phyloP scores from a whole-genome alignment of 2,329 filamentous ascomycete genomes.

The Madurella mycetomatis region DNA sequence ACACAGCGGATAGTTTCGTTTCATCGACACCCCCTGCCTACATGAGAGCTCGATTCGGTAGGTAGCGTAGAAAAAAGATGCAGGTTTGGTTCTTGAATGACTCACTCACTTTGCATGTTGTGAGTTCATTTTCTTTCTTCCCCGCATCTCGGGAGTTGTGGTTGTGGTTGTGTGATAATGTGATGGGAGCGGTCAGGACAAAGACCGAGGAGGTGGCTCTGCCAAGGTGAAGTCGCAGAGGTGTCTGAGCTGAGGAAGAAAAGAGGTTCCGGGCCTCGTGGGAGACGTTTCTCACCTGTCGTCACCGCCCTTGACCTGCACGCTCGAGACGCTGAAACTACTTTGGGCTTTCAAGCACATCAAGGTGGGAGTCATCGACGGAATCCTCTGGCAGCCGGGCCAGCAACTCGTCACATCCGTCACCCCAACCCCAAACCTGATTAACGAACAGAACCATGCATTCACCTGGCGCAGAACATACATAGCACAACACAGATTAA shows the following conservation, averaged over 20 bases:
- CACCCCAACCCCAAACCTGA: background rate
- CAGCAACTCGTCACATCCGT: background rate
- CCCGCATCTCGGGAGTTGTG: background rate
- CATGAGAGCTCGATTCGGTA: background rate
- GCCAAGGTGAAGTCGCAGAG: background rate
- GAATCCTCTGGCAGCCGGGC: background rate
- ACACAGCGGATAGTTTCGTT: conserved; percentile 5
- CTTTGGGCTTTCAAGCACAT: too few species aligned
- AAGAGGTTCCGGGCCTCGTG: background rate
- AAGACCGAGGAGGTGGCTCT: background rate
- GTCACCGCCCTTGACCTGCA: background rate
- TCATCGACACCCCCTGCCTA: background rate
- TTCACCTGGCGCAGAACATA: background rate
- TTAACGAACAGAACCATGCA: background rate
- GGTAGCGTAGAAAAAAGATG: background rate
- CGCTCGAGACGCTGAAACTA: background rate
- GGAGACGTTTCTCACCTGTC: background rate
- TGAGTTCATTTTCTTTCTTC: background rate
- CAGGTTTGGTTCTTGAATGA: background rate
- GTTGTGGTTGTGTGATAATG: background rate
- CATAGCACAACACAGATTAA: background rate
- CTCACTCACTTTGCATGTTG: background rate
- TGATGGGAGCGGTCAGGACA: background rate
- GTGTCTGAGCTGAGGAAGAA: background rate
- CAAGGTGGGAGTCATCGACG: background rate